These are phyloP conservation scores for Mucor velutinosus DNA, from an alignment of 371 early-diverging fungal genomes.

Conservation along the genomic window DNA sequence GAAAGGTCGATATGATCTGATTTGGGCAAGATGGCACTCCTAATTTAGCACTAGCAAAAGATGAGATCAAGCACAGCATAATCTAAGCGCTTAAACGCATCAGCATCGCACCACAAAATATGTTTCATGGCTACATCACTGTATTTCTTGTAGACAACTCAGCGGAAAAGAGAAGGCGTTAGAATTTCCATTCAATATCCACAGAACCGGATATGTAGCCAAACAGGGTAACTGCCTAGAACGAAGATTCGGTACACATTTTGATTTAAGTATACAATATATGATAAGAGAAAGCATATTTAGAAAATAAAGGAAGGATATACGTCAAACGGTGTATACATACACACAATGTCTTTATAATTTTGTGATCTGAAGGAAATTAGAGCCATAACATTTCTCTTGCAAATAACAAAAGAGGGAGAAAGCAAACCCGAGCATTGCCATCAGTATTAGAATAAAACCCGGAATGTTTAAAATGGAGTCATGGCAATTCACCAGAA, in stretches of 20 bases:
- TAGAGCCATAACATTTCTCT: background rate
- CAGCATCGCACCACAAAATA: background rate
- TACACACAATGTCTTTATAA: too few relatives aligned
- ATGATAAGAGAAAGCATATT: too few relatives aligned
- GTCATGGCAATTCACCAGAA: background rate
- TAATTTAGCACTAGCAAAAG: background rate
- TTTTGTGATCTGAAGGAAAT: too few relatives aligned
- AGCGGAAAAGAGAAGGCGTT: background rate
- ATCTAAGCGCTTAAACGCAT: background rate
- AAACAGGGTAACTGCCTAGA: background rate
- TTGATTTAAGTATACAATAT: too few relatives aligned
- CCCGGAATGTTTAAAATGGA: background rate
- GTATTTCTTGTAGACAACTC: background rate
- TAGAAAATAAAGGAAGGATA: too few relatives aligned
- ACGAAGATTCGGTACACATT: background rate
- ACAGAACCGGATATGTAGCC: background rate
- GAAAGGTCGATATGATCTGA: too few relatives aligned
- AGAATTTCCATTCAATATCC: background rate
- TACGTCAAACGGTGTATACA: too few relatives aligned
- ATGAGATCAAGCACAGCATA: background rate
- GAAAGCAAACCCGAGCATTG: background rate
- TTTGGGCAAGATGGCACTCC: too few relatives aligned
- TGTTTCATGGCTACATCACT: background rate
- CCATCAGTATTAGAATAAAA: background rate
- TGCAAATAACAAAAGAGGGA: background rate